Percentiles rank a stretch among this genome's conserved stretches.
Evolutionary conservation across 768 basidiomycete species (phyloP).

Genomic region (Tricholomella constricta): DNA sequence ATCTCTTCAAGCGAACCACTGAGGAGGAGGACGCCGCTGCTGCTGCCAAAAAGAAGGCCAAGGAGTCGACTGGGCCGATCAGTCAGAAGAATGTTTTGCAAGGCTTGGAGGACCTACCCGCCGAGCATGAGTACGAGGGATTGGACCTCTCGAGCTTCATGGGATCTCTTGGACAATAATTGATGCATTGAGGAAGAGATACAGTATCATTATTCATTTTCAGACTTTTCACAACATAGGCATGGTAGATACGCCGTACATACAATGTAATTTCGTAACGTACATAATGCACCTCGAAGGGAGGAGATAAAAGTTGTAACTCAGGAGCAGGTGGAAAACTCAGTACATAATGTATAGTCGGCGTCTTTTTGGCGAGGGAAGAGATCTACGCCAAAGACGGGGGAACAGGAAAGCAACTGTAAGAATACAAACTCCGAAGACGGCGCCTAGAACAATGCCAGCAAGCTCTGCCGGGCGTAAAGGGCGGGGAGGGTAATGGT

Average conservation of each 20-base stretch:
- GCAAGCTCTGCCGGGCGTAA: slow-evolving; percentile 20
- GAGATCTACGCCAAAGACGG: slow-evolving; percentile 25
- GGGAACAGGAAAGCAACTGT: slow-evolving; percentile 25
- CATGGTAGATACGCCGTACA: slow-evolving; percentile 13
- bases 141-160: slow-evolving; percentile 88
- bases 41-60: slow-evolving; percentile 55
- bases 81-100: slow-evolving; percentile 84
- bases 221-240: slow-evolving; percentile 7
- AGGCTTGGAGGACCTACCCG: slow-evolving; percentile 88
- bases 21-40: slow-evolving; percentile 70
- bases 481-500: background rate
- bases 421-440: slow-evolving; percentile 19
- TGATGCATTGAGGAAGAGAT: slow-evolving; percentile 8
- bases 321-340: background rate
- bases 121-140: slow-evolving; percentile 90
- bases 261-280: slow-evolving; percentile 13
- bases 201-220: slow-evolving; percentile 30
- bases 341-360: slow-evolving; percentile 9
- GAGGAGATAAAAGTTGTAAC: background rate
- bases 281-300: slow-evolving; percentile 2
- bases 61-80: slow-evolving; percentile 55
- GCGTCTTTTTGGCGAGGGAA: slow-evolving; percentile 15
- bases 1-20: slow-evolving; percentile 84
- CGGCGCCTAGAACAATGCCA: slow-evolving; percentile 24
- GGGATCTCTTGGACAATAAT: slow-evolving; percentile 69